phyloP scores from a whole-genome alignment of 208 protist species.

The Leishmania amazonensis region DNA sequence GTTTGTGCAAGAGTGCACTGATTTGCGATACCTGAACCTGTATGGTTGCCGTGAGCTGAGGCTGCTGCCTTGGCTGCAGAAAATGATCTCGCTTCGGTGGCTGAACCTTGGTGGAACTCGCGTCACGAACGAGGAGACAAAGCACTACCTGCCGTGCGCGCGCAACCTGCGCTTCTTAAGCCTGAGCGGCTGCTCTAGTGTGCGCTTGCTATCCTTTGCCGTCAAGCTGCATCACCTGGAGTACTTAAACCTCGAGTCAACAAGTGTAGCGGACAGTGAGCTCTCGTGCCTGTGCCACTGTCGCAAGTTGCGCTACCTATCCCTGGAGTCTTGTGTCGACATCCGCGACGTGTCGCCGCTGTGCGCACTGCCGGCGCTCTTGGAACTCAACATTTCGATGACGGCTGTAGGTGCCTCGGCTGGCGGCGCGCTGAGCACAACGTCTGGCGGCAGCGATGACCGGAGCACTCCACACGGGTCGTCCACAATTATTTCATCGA shows the following conservation, averaged over 20 bases:
- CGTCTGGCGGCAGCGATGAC: constrained; percentile 1
- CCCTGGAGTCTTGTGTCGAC: constrained; percentile 43
- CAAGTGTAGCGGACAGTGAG: constrained; percentile 38
- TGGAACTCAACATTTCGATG: constrained; percentile 57
- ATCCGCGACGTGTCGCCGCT: constrained; percentile 44
- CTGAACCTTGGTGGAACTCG: constrained; percentile 50
- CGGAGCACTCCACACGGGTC: constrained; percentile 7
- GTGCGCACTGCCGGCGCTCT: constrained; percentile 28
- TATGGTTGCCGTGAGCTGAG: constrained; percentile 43
- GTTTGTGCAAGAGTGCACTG: constrained; percentile 29
- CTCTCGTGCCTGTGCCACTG: constrained; percentile 32
- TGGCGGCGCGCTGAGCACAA: not conserved
- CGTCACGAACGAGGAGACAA: constrained; percentile 41
- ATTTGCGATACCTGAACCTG: constrained; percentile 58
- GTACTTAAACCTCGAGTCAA: constrained; percentile 57
- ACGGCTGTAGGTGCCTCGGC: constrained; percentile 8
- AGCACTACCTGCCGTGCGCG: constrained; percentile 13
- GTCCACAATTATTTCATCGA: not conserved
- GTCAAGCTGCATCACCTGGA: constrained; percentile 29
- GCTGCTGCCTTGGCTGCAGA: constrained; percentile 32
- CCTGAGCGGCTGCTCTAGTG: constrained; percentile 42
- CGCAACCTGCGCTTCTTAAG: constrained; percentile 46
- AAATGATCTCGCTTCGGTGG: constrained; percentile 39
- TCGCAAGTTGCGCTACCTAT: constrained; percentile 43
- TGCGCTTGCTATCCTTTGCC: constrained; percentile 41